Evolutionary conservation across 2,329 filamentous ascomycete genomes (phyloP), one percentile per base, ranked within the genome.

Genomic region (Pestalotiopsis sp.): DNA sequence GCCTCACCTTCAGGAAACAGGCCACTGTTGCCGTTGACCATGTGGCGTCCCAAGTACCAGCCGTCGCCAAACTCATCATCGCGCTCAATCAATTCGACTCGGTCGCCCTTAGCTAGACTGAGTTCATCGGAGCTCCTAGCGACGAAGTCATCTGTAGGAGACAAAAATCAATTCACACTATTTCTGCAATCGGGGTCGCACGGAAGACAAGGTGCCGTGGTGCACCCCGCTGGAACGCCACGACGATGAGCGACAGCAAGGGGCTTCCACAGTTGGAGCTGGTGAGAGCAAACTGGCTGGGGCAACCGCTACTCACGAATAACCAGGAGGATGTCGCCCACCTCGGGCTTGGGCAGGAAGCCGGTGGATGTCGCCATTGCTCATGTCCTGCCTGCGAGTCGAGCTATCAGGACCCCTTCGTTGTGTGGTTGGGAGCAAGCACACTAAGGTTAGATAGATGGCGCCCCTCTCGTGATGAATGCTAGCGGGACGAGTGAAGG

Each of bases 61-160:
- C 94, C 93, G 80, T 97, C 93, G 70, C 92, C 92, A 79, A 96
- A 97, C 78, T 96, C 93, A 79, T 96, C 93, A 78, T 96, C 93
- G 76, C 93, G 88, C 82, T 96, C 93, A 72, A 95, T 89, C 71
- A 97, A 83, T 82, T 95, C 92, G 71, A 97, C 91, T 72, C 92
- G 90, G 76, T 96, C 93, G 74, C 93, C 95, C 77, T 97, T 97
- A 67, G 89, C 85, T 73, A 99, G 86, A 74, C 90, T 97, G 77
- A 99, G 86, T 85, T 99, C 96, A 82, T 99, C 96, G 69, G 93
- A 92, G 80, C 94, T 97, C 74, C 96, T 91, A 69, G 95, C 95
- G 74, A 91, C 85, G 80, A 99, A 98, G 82, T 98, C 94, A 82
- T 99, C 94, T 97, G 72, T 62, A 67, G n/a, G 56, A 20, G 49